Conservation (phyloP, 2,329 filamentous ascomycete species). For the Stachybotrys chartarum region DNA sequence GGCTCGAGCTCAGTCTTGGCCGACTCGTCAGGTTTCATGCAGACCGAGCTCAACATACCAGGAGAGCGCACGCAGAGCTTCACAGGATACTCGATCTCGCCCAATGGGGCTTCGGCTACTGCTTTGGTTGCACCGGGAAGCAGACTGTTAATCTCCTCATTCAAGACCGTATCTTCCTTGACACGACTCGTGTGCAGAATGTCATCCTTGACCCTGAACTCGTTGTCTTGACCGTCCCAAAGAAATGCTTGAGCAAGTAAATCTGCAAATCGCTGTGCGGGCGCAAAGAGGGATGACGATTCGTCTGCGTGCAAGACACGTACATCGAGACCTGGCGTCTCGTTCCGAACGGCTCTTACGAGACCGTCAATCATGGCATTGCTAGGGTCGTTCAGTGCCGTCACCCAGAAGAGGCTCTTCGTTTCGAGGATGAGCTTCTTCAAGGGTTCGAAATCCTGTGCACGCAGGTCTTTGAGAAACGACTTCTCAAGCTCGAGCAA, state of each 20-base stretch:
- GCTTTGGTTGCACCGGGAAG: neutral
- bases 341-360: neutral
- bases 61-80: no score
- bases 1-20: slow-evolving; percentile 6
- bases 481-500: neutral
- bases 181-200: neutral
- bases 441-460: neutral
- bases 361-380: neutral
- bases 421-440: neutral
- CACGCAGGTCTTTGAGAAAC: neutral
- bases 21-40: neutral
- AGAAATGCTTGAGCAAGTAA: neutral
- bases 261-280: no score
- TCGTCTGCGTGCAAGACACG: neutral
- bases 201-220: neutral
- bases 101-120: no score
- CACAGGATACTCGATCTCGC: no score
- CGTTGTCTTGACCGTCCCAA: neutral
- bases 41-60: no score
- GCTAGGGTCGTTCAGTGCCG: neutral
- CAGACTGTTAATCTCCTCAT: neutral
- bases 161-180: neutral
- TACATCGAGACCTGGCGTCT: neutral
- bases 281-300: neutral
- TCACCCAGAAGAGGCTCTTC: neutral